These are phyloP conservation scores for Debaryomycetaceae sp. DNA, from an alignment of 1,139 yeast species.

Conservation along the genomic window DNA sequence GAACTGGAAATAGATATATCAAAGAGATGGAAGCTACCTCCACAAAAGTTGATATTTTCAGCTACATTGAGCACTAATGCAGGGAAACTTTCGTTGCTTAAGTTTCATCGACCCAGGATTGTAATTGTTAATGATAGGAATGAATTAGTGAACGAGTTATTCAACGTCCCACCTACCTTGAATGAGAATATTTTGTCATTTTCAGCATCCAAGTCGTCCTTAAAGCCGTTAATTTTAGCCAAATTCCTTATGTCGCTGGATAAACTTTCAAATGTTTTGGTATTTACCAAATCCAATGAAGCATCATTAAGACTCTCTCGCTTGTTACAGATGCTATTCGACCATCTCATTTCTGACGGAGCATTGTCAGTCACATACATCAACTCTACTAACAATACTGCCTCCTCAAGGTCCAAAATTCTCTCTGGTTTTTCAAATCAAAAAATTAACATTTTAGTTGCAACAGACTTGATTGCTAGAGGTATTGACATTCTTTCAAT, in stretches of 20 bases:
- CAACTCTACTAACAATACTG: slow-evolving; percentile 50
- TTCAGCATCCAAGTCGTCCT: slow-evolving; percentile 54
- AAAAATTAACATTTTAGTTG: slow-evolving; percentile 57
- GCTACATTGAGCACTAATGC: slow-evolving; percentile 96
- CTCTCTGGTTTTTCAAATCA: slow-evolving; percentile 57
- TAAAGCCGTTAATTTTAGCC: slow-evolving; percentile 71
- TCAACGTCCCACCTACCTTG: slow-evolving; percentile 53
- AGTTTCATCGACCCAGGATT: slow-evolving; percentile 66
- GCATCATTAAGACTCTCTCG: slow-evolving; percentile 73
- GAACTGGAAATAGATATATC: slow-evolving; percentile 28
- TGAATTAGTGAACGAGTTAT: slow-evolving; percentile 49
- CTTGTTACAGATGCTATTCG: slow-evolving; percentile 49
- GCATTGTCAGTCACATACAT: slow-evolving; percentile 28
- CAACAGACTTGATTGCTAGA: slow-evolving; percentile 92
- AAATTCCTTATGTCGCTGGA: slow-evolving; percentile 43
- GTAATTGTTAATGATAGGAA: slow-evolving; percentile 64
- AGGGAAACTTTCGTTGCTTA: slow-evolving; percentile 71
- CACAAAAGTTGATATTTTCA: slow-evolving; percentile 72
- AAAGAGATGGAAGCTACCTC: slow-evolving; percentile 25
- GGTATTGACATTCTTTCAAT: slow-evolving; percentile 82
- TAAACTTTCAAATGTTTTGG: slow-evolving; percentile 42
- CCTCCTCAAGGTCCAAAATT: slow-evolving; percentile 38
- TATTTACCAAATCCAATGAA: slow-evolving; percentile 86
- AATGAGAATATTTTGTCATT: slow-evolving; percentile 49
- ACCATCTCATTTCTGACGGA: slow-evolving; percentile 15